phyloP scores from a whole-genome alignment of 2,329 filamentous ascomycete genomes.

The Cytospora leucostoma region DNA sequence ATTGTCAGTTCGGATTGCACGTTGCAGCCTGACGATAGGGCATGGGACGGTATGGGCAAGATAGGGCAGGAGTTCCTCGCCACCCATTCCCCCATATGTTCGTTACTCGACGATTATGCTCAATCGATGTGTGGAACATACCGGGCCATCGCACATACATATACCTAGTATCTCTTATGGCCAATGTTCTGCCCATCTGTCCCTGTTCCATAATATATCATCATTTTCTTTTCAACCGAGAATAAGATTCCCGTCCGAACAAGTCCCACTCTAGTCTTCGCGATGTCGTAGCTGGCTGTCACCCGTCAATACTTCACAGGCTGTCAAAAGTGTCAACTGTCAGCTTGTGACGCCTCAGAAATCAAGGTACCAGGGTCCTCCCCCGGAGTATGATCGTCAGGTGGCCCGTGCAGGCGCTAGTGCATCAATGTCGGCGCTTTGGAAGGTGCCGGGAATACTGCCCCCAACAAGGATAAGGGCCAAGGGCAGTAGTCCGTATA shows the following conservation, averaged over 20 bases:
- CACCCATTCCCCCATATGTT: background rate
- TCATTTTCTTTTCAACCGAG: too few relatives aligned
- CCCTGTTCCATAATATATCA: too few relatives aligned
- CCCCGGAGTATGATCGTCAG: background rate
- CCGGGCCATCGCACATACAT: too few relatives aligned
- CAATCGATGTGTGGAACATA: too few relatives aligned
- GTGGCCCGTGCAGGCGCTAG: slow-evolving; percentile 8
- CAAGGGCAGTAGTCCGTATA: background rate
- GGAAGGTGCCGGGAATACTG: background rate
- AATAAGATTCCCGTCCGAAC: too few relatives aligned
- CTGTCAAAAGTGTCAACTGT: background rate
- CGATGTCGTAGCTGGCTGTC: too few relatives aligned
- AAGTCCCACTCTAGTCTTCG: too few relatives aligned
- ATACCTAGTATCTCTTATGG: too few relatives aligned
- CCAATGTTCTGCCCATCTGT: too few relatives aligned
- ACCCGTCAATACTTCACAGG: too few relatives aligned
- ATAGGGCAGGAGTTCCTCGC: background rate
- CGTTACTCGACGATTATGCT: too few relatives aligned
- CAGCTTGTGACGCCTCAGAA: background rate
- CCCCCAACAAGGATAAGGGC: background rate
- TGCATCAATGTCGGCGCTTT: slow-evolving; percentile 2
- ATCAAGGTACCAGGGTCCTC: slow-evolving; percentile 16
- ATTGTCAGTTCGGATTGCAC: background rate
- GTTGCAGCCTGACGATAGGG: background rate
- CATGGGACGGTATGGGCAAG: background rate